Conservation (phyloP, 495 filamentous ascomycete genomes). For the Talaromyces liani region DNA sequence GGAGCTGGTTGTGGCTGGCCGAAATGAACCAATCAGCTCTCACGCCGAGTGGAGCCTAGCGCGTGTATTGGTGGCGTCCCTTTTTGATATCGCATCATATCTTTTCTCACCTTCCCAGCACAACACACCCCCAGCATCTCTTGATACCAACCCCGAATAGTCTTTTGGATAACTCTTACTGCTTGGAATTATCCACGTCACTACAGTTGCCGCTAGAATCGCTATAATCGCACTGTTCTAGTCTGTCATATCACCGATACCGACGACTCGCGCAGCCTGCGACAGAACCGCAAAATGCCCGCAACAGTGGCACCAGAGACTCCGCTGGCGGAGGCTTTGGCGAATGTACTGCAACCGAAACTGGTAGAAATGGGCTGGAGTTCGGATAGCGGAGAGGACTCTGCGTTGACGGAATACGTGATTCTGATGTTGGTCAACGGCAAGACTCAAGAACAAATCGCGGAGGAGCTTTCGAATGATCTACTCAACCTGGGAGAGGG, state of each 20-base stretch:
- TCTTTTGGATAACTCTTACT: neutral
- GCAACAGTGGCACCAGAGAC: conserved; percentile 64
- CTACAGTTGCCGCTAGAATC: neutral
- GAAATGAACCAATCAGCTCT: neutral
- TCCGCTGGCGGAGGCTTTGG: conserved; percentile 75
- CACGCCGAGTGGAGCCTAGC: neutral
- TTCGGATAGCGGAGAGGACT: conserved; percentile 68
- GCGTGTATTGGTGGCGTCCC: neutral
- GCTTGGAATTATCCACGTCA: neutral
- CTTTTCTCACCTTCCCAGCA: neutral
- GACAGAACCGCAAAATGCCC: conserved; percentile 46
- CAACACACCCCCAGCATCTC: neutral
- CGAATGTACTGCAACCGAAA: conserved; percentile 78
- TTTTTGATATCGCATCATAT: conserved; percentile 3
- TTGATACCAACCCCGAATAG: neutral
- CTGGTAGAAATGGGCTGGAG: conserved; percentile 93
- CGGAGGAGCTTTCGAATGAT: conserved; percentile 81
- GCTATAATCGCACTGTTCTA: neutral
- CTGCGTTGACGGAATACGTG: conserved; percentile 88
- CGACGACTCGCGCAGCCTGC: neutral
- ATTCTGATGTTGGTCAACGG: conserved; percentile 94
- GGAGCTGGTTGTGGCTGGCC: neutral
- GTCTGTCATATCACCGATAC: neutral
- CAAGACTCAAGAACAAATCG: conserved; percentile 83
- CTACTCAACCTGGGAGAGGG: conserved; percentile 76